Conservation (phyloP, 2,329 filamentous ascomycete species). For the Coniochaeta prunicola region DNA sequence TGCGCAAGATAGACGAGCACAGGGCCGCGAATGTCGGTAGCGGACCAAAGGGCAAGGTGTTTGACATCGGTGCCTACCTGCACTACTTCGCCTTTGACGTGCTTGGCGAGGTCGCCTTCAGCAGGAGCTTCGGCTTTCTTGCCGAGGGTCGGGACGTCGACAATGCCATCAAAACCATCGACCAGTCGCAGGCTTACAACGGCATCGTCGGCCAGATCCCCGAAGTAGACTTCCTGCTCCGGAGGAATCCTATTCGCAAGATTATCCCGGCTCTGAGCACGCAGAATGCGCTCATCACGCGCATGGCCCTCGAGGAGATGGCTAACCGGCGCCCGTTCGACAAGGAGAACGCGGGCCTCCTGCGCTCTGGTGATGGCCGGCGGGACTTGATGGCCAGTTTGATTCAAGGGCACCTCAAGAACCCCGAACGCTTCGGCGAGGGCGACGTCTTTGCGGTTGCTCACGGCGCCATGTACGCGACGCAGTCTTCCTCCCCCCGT, state of each 20-base stretch:
- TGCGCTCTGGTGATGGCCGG: constrained; percentile 32
- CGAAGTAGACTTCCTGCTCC: constrained; percentile 37
- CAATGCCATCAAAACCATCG: constrained; percentile 42
- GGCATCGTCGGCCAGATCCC: constrained; percentile 45
- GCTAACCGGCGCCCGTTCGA: constrained; percentile 36
- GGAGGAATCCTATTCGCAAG: constrained; percentile 41
- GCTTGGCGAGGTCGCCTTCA: constrained; percentile 45
- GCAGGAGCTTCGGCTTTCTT: constrained; percentile 44
- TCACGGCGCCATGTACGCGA: constrained; percentile 45
- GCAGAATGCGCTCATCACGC: constrained; percentile 39
- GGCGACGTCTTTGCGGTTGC: constrained; percentile 50
- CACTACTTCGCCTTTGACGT: constrained; percentile 40
- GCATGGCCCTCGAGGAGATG: constrained; percentile 44
- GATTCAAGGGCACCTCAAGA: constrained; percentile 44
- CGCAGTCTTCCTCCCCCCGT: background rate
- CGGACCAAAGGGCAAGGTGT: constrained; percentile 12
- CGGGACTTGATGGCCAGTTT: constrained; percentile 43
- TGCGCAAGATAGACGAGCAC: constrained; percentile 32
- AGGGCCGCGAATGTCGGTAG: constrained; percentile 16
- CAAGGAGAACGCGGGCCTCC: constrained; percentile 33
- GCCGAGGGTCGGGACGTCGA: constrained; percentile 42
- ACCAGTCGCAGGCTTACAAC: constrained; percentile 44
- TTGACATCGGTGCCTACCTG: constrained; percentile 42
- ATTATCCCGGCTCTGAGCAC: constrained; percentile 34
- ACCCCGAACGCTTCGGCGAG: constrained; percentile 37